Conservation (phyloP, 495 filamentous ascomycete genomes). For the Penicillium verhagenii region DNA sequence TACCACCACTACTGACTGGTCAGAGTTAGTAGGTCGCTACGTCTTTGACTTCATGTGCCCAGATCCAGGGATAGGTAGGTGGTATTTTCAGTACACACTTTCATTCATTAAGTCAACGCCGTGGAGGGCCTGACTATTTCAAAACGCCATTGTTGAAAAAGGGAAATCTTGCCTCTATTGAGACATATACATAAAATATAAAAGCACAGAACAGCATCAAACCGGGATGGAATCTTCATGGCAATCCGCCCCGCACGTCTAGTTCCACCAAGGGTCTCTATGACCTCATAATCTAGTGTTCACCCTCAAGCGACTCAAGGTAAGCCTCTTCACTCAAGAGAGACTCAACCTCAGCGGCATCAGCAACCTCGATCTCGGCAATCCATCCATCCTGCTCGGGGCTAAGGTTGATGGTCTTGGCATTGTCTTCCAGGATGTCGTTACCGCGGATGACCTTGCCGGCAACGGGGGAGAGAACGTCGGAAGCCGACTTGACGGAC, state of each 20-base stretch:
- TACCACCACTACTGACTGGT: too few species aligned
- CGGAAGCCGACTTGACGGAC: constrained; percentile 95
- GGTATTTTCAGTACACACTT: neutral
- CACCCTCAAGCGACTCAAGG: constrained; percentile 60
- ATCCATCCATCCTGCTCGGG: constrained; percentile 91
- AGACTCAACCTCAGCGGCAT: constrained; percentile 65
- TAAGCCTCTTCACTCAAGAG: constrained; percentile 77
- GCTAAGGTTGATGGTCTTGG: constrained; percentile 79
- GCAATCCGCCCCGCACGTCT: neutral
- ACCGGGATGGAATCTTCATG: constrained; percentile 1
- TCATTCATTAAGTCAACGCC: constrained; percentile 15
- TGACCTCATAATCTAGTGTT: constrained; percentile 7
- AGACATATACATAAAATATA: neutral
- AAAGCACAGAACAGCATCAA: constrained; percentile 12
- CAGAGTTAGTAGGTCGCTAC: too few species aligned
- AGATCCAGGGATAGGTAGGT: too few species aligned
- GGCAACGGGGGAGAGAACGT: constrained; percentile 85
- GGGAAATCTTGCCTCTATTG: constrained; percentile 14
- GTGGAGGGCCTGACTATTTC: constrained; percentile 10
- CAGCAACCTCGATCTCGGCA: constrained; percentile 74
- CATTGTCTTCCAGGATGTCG: constrained; percentile 72
- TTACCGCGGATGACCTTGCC: constrained; percentile 76
- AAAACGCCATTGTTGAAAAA: constrained; percentile 26
- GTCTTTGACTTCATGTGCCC: neutral
- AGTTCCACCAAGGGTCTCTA: neutral